Base-by-base conservation (phyloP, 2,329 filamentous ascomycete genomes). In the Blastomyces gilchristii region DNA sequence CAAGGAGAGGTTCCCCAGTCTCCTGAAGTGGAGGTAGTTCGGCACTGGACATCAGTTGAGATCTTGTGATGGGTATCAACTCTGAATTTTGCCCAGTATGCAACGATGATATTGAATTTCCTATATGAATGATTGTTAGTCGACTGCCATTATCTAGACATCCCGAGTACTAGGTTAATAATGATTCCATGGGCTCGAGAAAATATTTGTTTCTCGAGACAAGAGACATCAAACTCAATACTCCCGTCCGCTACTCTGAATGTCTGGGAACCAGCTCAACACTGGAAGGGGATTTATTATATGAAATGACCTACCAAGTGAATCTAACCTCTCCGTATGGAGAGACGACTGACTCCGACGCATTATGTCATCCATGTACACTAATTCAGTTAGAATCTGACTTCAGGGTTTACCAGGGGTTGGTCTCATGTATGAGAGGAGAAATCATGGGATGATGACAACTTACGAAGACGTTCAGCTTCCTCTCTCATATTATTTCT, bases 1-100 rank as follows among this genome's bases (percentile, higher is more conserved):
- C 74, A 65, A 80, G 75, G 31, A 77, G 68, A 7, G 72, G 71
- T 11, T 74, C 70, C 25, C 61, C 68, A 12, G 68, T 58, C 14
- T 58, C 47, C 16, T 56, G 63, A 37, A 69, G 63, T 7, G 67
- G 67, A 11, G 68, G 69, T 11, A 69, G 69, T 16, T 68, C 62
- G 41, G 62, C 67, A 60, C 70, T 72, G 34, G 69, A 64, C 31
- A 67, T 64, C 58, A 72, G 49, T 39, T 71, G 67, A 14, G 70
- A 69, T 28, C 68, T 65, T 37, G 71, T 68, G 11, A 72, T 70
- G 31, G 64, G 67, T 37, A 65, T 65, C 28, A 69, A 69, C 59
- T 71, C 71, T 9, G 69, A 61, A 47, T 53, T 61, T 16, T 50
- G 59, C 18, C 49, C 49, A 9, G 59, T 28, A 25, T 31, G 59